Evolutionary conservation across 306 rosid species (phyloP).

Genomic region (Quercus dentata): DNA sequence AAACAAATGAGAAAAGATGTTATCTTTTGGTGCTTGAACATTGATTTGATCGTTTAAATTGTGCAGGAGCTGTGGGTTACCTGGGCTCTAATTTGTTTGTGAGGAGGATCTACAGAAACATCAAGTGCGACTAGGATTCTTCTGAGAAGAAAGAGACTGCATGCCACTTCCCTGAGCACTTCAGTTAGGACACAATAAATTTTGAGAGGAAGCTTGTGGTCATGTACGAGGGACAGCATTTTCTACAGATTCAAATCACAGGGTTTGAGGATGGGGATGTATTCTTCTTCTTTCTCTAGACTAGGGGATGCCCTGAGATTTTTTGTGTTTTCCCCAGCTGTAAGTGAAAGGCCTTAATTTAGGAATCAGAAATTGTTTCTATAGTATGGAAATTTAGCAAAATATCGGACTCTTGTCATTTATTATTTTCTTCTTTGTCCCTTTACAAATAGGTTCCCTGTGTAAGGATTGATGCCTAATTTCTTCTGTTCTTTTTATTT

Average conservation of each 20-base stretch:
- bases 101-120: constrained; percentile 98
- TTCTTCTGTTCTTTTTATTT: constrained; percentile 13
- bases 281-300: constrained; percentile 49
- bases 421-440: constrained; percentile 31
- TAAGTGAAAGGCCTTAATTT: constrained; percentile 73
- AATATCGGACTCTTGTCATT: constrained; percentile 43
- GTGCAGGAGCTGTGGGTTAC: constrained; percentile 94
- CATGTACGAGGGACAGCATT: constrained; percentile 33
- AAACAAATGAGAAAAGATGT: not conserved
- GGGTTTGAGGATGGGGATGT: constrained; percentile 56
- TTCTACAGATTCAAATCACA: constrained; percentile 42
- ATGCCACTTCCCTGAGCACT: constrained; percentile 37
- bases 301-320: constrained; percentile 60
- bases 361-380: constrained; percentile 66
- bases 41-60: constrained; percentile 12
- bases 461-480: constrained; percentile 35
- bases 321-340: constrained; percentile 49
- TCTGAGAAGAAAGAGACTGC: constrained; percentile 31
- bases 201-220: constrained; percentile 49
- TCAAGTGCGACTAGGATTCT: constrained; percentile 84
- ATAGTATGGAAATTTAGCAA: constrained; percentile 60
- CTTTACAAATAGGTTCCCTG: constrained; percentile 46
- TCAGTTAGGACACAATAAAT: constrained; percentile 29
- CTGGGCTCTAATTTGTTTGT: constrained; percentile 95
- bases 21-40: not conserved